phyloP scores from a whole-genome alignment of 2,329 filamentous ascomycete species.

The Apiospora phragmitis region DNA sequence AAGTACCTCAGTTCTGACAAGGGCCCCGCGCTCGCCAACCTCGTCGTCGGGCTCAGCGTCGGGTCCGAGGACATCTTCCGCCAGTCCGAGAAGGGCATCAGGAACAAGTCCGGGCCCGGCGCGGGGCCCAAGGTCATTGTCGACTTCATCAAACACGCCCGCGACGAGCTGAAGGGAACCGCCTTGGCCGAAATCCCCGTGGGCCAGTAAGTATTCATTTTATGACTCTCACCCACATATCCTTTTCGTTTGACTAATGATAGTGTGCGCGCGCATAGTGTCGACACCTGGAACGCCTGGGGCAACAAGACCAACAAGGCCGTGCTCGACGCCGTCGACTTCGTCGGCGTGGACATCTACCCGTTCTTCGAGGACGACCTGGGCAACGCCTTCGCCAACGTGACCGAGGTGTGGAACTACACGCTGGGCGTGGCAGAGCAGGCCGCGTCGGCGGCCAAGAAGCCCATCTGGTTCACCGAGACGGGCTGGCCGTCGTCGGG shows the following conservation, averaged over 20 bases:
- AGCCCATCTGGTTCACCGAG: slow-evolving; percentile 84
- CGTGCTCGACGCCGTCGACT: slow-evolving; percentile 72
- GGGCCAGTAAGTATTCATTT: slow-evolving; percentile 54
- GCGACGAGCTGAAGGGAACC: background rate
- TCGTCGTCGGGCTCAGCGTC: slow-evolving; percentile 81
- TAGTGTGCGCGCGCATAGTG: slow-evolving; percentile 33
- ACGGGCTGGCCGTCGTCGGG: slow-evolving; percentile 53
- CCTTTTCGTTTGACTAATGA: background rate
- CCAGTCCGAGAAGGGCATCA: slow-evolving; percentile 49
- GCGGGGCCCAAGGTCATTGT: slow-evolving; percentile 52
- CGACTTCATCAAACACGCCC: background rate
- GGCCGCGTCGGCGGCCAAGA: slow-evolving; percentile 56
- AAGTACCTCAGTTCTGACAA: slow-evolving; percentile 65
- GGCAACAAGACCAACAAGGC: slow-evolving; percentile 70
- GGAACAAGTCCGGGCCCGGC: slow-evolving; percentile 63
- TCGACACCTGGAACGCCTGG: slow-evolving; percentile 86
- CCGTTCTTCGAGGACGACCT: slow-evolving; percentile 76
- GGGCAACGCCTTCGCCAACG: slow-evolving; percentile 28
- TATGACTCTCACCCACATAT: background rate
- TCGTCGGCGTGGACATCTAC: slow-evolving; percentile 83
- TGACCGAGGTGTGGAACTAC: background rate
- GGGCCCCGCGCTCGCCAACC: slow-evolving; percentile 61
- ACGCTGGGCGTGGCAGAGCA: background rate
- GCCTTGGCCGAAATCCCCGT: slow-evolving; percentile 45
- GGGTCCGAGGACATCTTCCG: slow-evolving; percentile 82